A percentile compares a stretch with the other conserved stretches of the same genome.
Conservation (phyloP, 148 eudicot species). For the Amaranthus palmeri region DNA sequence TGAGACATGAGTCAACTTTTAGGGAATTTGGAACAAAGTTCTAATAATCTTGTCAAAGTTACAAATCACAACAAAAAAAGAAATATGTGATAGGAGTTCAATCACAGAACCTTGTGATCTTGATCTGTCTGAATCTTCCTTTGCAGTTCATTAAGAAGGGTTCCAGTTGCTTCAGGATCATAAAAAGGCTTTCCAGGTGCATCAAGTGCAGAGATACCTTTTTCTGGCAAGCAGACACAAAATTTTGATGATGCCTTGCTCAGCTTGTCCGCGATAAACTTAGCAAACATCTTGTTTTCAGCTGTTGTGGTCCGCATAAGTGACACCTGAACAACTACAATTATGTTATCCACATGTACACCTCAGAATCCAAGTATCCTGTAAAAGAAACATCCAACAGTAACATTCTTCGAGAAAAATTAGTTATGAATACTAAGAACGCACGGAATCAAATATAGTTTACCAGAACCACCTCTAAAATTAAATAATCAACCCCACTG, state of each 20-base stretch:
- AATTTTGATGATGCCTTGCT: constrained; percentile 76
- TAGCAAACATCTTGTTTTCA: constrained; percentile 80
- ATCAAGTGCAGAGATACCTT: constrained; percentile 91
- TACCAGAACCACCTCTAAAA: neutral
- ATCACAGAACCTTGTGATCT: constrained; percentile 52
- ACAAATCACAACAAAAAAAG: neutral
- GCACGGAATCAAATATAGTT: neutral
- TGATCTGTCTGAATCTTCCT: constrained; percentile 56
- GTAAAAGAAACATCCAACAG: neutral
- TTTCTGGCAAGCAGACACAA: constrained; percentile 80
- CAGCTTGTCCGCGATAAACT: constrained; percentile 74
- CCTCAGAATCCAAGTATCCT: neutral
- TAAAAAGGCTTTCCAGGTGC: constrained; percentile 77
- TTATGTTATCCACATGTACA: neutral
- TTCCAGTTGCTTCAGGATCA: constrained; percentile 78
- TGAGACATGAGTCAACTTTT: neutral
- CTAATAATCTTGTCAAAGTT: neutral
- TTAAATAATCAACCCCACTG: neutral
- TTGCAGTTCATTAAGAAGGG: constrained; percentile 63
- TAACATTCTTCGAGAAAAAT: neutral
- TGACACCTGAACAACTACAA: constrained; percentile 52
- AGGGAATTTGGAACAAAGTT: neutral
- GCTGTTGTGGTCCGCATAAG: constrained; percentile 81
- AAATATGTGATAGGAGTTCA: constrained; percentile 12
- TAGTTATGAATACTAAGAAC: neutral